Conservation (phyloP, 2,329 filamentous ascomycete genomes). For the Colletotrichum ledebouriae region DNA sequence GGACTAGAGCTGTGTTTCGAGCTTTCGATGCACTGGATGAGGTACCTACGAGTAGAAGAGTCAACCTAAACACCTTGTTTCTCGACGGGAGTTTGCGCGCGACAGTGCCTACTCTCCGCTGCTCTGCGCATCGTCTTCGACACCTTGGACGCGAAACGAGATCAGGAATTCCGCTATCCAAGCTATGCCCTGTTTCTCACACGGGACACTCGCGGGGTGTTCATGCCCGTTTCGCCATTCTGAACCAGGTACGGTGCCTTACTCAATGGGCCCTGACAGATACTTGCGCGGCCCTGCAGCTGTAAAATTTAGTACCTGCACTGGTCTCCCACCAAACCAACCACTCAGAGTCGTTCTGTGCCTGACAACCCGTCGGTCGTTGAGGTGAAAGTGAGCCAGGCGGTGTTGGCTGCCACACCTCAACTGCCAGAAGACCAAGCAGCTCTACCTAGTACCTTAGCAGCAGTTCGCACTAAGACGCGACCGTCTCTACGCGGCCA, state of each 20-base stretch:
- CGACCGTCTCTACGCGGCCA: constrained; percentile 27
- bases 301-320: constrained; percentile 19
- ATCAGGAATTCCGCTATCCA: constrained; percentile 2
- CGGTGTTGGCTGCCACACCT: constrained; percentile 35
- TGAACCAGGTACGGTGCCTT: background rate
- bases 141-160: background rate
- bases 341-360: constrained; percentile 23
- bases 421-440: background rate
- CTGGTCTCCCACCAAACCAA: background rate
- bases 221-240: constrained; percentile 7
- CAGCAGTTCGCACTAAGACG: constrained; percentile 36
- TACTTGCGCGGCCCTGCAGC: constrained; percentile 28
- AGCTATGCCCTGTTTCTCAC: background rate
- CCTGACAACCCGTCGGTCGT: constrained; percentile 30
- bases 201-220: background rate
- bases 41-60: background rate
- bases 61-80: background rate
- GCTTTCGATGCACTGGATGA: background rate
- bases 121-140: constrained; percentile 7
- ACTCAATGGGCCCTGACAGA: constrained; percentile 37
- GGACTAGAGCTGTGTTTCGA: background rate
- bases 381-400: constrained; percentile 14
- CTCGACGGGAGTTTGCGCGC: background rate
- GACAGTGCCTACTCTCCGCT: background rate
- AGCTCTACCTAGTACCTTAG: constrained; percentile 3